Base-by-base conservation (phyloP, 106 monocot species). In the Platanthera guangdongensis region DNA sequence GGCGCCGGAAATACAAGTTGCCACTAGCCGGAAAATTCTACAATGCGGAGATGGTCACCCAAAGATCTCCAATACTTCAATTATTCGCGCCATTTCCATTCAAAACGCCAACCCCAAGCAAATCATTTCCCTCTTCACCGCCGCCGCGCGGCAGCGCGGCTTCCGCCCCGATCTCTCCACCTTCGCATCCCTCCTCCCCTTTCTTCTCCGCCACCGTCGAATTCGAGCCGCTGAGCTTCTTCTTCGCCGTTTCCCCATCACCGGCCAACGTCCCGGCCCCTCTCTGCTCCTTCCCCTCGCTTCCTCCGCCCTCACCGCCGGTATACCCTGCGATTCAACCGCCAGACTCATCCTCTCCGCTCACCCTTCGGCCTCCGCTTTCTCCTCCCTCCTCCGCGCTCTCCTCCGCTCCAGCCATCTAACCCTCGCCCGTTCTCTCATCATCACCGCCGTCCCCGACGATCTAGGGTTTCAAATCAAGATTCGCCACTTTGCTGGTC, bases 401-500 rank as follows among this genome's bases (percentile, higher is more conserved):
- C 7, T 73, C 4, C 2, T 60, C 47, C 57, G 5, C 46, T 22
- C 47, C 50, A 51, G 14, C 7, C 32, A 50, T 11, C 63, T 74
- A 49, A 52, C 9, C 13, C 13, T 74, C 18, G 68, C 74, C 0
- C 32, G 22, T 16, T 30, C 51, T 6, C 39, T 74, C 7, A 1
- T 80, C 32, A 45, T 74, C 8, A 13, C 68, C 52, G 47, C 63
- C 7, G 28, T 9, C 12, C 59, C 74, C 50, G 50, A 48, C 19
- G 64, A 68, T 19, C 52, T 75, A 65, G 75, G 75, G 67, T 54
- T 75, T 46, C 75, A n/a, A 30, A 39, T 68, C 45, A 74, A 65
- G 73, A 50, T 52, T 22, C 73, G 73, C 25, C 73, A 73, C 19
- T 54, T 32, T 39, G 54, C 54, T 28, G 54, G 53, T 28, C 15